A percentile compares a stretch with the other conserved stretches of the same genome.
These are phyloP conservation scores for Sicyos baderoa DNA, from an alignment of 306 rosid species.

Conservation along the genomic window DNA sequence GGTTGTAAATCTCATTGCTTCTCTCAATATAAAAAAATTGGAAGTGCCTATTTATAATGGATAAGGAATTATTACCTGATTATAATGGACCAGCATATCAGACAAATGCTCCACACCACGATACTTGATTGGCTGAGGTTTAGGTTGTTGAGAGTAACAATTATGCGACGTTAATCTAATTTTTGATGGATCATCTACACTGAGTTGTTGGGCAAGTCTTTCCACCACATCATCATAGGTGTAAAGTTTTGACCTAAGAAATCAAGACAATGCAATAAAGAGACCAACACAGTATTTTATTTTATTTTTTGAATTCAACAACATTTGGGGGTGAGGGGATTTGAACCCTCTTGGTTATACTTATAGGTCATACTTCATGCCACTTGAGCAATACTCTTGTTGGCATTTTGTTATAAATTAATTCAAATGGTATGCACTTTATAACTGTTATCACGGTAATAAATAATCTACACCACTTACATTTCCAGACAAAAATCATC, in stretches of 20 bases:
- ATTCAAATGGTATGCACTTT: neutral
- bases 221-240: slow-evolving; percentile 91
- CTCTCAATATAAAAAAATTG: neutral
- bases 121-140: slow-evolving; percentile 80
- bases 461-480: slow-evolving; percentile 37
- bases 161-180: slow-evolving; percentile 80
- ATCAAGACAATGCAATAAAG: slow-evolving; percentile 16
- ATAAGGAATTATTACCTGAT: slow-evolving; percentile 49
- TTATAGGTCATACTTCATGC: no score
- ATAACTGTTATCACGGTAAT: neutral
- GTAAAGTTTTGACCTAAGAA: slow-evolving; percentile 61
- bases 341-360: no score
- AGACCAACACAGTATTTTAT: neutral
- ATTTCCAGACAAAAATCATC: slow-evolving; percentile 76
- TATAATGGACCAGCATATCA: slow-evolving; percentile 86
- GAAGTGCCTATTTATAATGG: slow-evolving; percentile 18
- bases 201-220: slow-evolving; percentile 69
- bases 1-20: neutral
- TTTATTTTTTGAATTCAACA: no score
- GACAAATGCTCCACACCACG: slow-evolving; percentile 75
- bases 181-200: slow-evolving; percentile 73
- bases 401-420: neutral
- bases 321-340: no score
- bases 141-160: slow-evolving; percentile 91
- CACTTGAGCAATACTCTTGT: no score